Evolutionary conservation across 208 protist species (phyloP).

Genomic region (Leishmania turanica): DNA sequence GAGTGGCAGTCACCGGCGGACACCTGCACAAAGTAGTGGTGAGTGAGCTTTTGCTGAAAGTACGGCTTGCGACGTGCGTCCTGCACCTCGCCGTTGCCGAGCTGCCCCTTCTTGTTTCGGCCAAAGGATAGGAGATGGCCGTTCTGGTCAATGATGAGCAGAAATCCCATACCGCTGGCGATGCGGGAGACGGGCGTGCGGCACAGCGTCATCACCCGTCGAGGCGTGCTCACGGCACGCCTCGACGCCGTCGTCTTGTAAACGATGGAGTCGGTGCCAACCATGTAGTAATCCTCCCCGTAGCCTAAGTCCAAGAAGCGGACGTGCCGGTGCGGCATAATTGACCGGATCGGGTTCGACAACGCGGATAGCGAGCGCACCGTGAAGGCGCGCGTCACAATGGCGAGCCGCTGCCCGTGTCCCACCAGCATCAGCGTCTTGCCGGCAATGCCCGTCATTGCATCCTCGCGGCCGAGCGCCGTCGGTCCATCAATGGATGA

Average conservation of each 20-base stretch:
- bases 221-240: conserved; percentile 73
- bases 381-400: conserved; percentile 74
- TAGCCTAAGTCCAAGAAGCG: conserved; percentile 83
- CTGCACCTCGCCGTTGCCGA: conserved; percentile 75
- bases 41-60: conserved; percentile 46
- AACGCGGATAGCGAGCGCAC: conserved; percentile 81
- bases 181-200: conserved; percentile 75
- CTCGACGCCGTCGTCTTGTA: conserved; percentile 86
- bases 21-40: conserved; percentile 87
- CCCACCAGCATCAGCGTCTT: conserved; percentile 78
- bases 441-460: conserved; percentile 70
- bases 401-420: conserved; percentile 68
- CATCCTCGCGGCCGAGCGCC: conserved; percentile 55
- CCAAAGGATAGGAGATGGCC: conserved; percentile 82
- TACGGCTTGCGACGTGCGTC: conserved; percentile 70
- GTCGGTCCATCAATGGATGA: conserved; percentile 42
- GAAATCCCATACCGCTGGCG: conserved; percentile 76
- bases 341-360: conserved; percentile 63
- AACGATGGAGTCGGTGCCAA: conserved; percentile 80
- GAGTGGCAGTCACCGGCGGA: conserved; percentile 84
- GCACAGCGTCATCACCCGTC: conserved; percentile 82
- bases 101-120: conserved; percentile 86
- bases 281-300: conserved; percentile 88
- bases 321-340: conserved; percentile 78
- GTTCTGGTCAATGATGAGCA: conserved; percentile 87